Conservation (phyloP, 345 rosid genomes). For the Hirschfeldia incana region DNA sequence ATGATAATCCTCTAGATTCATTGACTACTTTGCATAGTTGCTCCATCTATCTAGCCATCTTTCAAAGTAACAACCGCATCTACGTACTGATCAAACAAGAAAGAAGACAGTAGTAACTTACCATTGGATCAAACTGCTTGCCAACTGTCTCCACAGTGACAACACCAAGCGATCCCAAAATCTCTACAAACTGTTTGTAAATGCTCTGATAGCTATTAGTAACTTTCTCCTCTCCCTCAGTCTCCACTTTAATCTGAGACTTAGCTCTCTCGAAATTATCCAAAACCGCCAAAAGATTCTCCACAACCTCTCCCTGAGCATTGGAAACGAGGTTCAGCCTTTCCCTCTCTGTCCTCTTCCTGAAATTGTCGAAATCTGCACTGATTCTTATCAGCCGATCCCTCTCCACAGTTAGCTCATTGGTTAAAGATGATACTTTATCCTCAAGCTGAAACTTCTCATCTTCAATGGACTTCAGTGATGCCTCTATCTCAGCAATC, state of each 20-base stretch:
- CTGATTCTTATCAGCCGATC: slow-evolving; percentile 80
- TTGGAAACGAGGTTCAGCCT: slow-evolving; percentile 74
- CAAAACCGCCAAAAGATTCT: slow-evolving; percentile 70
- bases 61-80: no score
- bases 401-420: slow-evolving; percentile 62
- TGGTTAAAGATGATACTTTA: slow-evolving; percentile 58
- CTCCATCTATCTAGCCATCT: no score
- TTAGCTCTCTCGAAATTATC: slow-evolving; percentile 98
- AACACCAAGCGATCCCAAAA: slow-evolving; percentile 74
- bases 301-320: slow-evolving; percentile 94
- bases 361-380: slow-evolving; percentile 94
- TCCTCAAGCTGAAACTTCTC: slow-evolving; percentile 59
- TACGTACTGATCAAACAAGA: neutral
- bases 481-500: slow-evolving; percentile 66
- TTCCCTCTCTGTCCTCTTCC: slow-evolving; percentile 89
- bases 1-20: no score
- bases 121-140: slow-evolving; percentile 89
- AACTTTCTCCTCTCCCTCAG: slow-evolving; percentile 90
- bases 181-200: slow-evolving; percentile 83
- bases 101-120: slow-evolving; percentile 47
- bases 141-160: slow-evolving; percentile 78
- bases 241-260: slow-evolving; percentile 71
- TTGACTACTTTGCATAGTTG: no score
- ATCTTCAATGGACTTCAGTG: slow-evolving; percentile 65
- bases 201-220: slow-evolving; percentile 89